Base-by-base conservation (phyloP, 257 asterid genomes). In the Plectranthus barbatus region DNA sequence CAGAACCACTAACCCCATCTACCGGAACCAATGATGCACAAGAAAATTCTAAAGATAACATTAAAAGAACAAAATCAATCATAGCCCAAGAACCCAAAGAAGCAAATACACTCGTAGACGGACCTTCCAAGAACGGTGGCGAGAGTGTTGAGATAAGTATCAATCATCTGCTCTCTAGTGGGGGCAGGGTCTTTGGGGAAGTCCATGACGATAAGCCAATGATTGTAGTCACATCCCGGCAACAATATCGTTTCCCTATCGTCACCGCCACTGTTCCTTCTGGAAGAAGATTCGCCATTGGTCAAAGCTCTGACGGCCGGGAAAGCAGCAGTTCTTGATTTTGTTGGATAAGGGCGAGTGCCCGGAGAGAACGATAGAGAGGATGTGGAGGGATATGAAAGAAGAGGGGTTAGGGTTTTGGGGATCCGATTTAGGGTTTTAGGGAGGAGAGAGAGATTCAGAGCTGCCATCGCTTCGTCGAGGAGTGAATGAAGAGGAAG, bases 201-300 rank as follows among this genome's bases (percentile, higher is more conserved):
- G 74, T 93, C 99, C 99, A 93, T 82, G 34, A 93, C 99, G 61
- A 93, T 84, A 39, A 93, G 87, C 96, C 99, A 93, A 67, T 93
- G 99, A 23, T 87, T 93, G 68, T 93, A 93, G 75, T 93, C 99
- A 73, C 99, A 93, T n/a, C 99, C 99, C 23, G 99, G 97, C 41
- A 93, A 56, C 94, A 82, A 87, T 57, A 90, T 93, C 71, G 95
- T 80, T 59, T 90, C 99, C 77, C 91, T 84, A 39, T 90, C 94
- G 55, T 93, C 99, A 20, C 75, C 74, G 66, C 74, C 68, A 53
- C 68, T 70, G 60, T 77, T 75, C 67, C 90, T 86, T 72, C 66
- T 86, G 5, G 94, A 61, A 7, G 93, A 83, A 73, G 77, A 81
- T 23, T 79, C 80, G 39, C 93, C 86, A 72, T 81, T 81, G 33